These are phyloP conservation scores for Lasiodiplodia citricola DNA, from an alignment of 2,329 filamentous ascomycete species.

Conservation along the genomic window DNA sequence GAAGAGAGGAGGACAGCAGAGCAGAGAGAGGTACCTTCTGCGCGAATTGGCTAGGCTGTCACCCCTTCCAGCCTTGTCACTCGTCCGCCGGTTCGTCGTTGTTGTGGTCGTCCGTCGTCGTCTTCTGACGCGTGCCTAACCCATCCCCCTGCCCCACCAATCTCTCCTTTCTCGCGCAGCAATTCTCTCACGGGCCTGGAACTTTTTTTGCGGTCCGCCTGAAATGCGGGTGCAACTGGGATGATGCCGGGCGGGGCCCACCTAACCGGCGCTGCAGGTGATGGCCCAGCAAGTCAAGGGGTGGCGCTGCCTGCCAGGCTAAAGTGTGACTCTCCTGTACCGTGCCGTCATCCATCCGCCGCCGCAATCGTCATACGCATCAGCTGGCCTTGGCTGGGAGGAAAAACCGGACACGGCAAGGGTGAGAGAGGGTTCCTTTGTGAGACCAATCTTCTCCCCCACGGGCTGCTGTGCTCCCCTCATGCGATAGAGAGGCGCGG, in stretches of 20 bases:
- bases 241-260: neutral
- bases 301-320: neutral
- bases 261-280: neutral
- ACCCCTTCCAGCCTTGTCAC: too few species aligned
- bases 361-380: neutral
- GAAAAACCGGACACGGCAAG: neutral
- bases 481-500: neutral
- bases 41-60: neutral
- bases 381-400: neutral
- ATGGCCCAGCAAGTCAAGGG: neutral
- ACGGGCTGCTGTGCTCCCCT: neutral
- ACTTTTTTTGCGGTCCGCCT: neutral
- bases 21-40: neutral
- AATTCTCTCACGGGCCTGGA: neutral
- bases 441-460: neutral
- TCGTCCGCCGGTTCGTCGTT: too few species aligned
- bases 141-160: neutral
- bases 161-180: conserved; percentile 1
- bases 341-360: neutral
- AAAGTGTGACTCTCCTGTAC: neutral
- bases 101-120: too few species aligned
- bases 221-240: conserved; percentile 9
- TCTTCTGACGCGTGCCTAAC: too few species aligned
- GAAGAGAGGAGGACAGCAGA: neutral
- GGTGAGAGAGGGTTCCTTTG: neutral